Evolutionary conservation across 2,329 filamentous ascomycete species (phyloP).

Genomic region (Tolypocladium capitatum): DNA sequence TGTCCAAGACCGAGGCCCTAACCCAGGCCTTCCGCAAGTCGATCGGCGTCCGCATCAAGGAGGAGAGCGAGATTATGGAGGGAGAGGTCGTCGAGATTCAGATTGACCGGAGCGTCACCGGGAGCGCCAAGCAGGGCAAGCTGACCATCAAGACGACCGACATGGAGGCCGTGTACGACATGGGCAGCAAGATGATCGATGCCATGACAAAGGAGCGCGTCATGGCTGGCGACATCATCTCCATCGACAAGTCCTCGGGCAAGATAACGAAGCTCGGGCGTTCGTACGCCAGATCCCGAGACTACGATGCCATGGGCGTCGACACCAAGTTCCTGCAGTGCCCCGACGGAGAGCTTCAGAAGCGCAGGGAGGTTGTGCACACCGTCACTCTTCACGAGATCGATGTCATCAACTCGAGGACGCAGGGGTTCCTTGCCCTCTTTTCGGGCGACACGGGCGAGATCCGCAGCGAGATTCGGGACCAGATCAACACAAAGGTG

Average conservation of each 20-base stretch:
- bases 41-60: slow-evolving; percentile 95
- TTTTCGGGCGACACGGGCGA: slow-evolving; percentile 98
- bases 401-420: slow-evolving; percentile 96
- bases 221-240: slow-evolving; percentile 96
- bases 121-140: slow-evolving; percentile 95
- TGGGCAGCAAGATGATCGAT: slow-evolving; percentile 99
- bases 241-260: slow-evolving; percentile 94
- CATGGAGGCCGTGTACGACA: slow-evolving; percentile 99
- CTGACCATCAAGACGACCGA: slow-evolving; percentile 98
- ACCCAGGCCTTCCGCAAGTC: slow-evolving; percentile 99
- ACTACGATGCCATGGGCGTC: slow-evolving; percentile 98
- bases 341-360: slow-evolving; percentile 92
- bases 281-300: slow-evolving; percentile 85
- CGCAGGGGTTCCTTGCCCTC: slow-evolving; percentile 93
- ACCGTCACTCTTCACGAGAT: slow-evolving; percentile 97
- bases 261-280: slow-evolving; percentile 96
- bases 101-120: slow-evolving; percentile 92
- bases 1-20: slow-evolving; percentile 97
- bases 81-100: slow-evolving; percentile 98
- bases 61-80: slow-evolving; percentile 98
- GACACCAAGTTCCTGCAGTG: slow-evolving; percentile 98
- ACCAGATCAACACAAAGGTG: slow-evolving; percentile 98
- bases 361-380: slow-evolving; percentile 92
- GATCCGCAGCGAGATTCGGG: slow-evolving; percentile 90
- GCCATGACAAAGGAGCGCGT: slow-evolving; percentile 99